Base-by-base conservation (phyloP, 768 basidiomycete species). In the Auriscalpium vulgare region DNA sequence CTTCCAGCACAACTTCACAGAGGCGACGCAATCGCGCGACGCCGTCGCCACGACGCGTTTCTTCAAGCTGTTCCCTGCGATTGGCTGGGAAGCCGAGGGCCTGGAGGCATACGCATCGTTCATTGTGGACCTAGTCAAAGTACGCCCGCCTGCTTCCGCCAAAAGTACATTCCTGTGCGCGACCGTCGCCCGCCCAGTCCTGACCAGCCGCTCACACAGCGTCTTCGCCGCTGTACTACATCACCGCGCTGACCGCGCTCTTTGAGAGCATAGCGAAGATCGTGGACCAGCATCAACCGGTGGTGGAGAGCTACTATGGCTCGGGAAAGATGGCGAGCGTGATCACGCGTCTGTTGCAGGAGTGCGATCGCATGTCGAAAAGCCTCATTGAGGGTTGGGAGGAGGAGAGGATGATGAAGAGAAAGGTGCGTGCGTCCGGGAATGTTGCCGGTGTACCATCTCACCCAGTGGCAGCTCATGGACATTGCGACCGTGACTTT, bases 301-400 rank as follows among this genome's bases (percentile, higher is more conserved):
- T 99, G 5, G 95, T 99, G 1, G 95, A 97, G 67, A 98, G 97
- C 71, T 98, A 99, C 71, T 99, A 99, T 64, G 97, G 97, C 0
- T 63, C 69, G 9, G 89, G 92, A 1, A 87, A 88, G 68, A 98
- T 98, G 95, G 73, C 77, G 44, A 79, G 71, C 37, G 92, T 95
- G 11, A 80, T 94, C 2, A 73, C 78, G 21, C 78, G 84, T 45
- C 74, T 99, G 8, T 69, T 97, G 49, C 81, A 85, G 55, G 95
- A 98, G 67, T 90, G 89, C 53, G 95, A 97, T 69, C 77, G 84
- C 36, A 88, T 95, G 16, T 85, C 91, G 0, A 80, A 82, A 62
- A 78, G 78, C 23, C 74, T 95, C 1, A 72, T 92, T 4, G 82
- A 84, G 47, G 82, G 85, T 17, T 99, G 97, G 95, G 89, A 89